Evolutionary conservation across 768 basidiomycete species (phyloP), one percentile per base, ranked within the genome.

Genomic region (Lentinula detonsa): DNA sequence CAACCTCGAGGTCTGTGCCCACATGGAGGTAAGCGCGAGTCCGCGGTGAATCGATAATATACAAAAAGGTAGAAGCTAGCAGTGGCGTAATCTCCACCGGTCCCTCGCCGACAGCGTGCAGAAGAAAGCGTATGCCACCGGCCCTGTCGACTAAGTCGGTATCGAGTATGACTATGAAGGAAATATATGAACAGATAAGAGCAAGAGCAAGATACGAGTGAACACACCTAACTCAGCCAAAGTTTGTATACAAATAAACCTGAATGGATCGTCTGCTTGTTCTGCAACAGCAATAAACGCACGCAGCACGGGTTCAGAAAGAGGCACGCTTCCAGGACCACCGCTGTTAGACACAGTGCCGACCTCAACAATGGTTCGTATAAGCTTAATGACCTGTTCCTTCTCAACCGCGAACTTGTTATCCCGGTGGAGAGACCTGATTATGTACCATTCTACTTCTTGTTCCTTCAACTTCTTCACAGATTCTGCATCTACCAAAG

Each of bases 241-340:
- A 0, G 93, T 97, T 72, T 95, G 87, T 35, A 98, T 80, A 50
- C 88, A 91, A 53, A 93, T 84, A 1, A 82, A 78, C 61, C 90
- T 81, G 68, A 98, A 91, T 0, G 90, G 87, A 67, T 98, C 97
- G 65, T 98, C 97, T 9, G 84, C 79, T 61, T 93, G 90, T 71
- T 99, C 97, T 0, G 95, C 94, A 11, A 97, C 85, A 8, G 95
- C 92, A 43, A 98, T 85, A n/a, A 98, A 75, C 10, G 93, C 91
- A 35, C 97, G 85, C 75, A 98, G 84, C 55, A 94, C 82, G 33
- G 86, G 76, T 66, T 91, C 86, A 6, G 90, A 87, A 54, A 94
- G 70, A 11, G 86, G 86, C 4, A 89, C 81, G 2, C 71, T 70
- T 10, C 80, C 79, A 9, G 77, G 69, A 9, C 76, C 78, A 21